A percentile compares a stretch with the other conserved stretches of the same genome.
phyloP scores from a whole-genome alignment of 2,329 filamentous ascomycete species.

The Pseudogymnoascus verrucosus region DNA sequence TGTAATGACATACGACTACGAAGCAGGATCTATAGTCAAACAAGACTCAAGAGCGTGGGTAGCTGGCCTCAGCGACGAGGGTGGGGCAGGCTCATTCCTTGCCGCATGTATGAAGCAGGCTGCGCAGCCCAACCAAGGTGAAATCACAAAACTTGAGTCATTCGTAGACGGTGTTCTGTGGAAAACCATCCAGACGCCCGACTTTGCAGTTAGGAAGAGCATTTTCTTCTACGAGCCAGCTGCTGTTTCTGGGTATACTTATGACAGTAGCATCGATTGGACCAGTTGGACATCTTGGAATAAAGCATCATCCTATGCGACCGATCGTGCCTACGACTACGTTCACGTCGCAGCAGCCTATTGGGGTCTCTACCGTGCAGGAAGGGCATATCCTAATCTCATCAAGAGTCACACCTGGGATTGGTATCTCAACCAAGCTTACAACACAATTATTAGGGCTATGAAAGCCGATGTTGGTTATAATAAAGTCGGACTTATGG shows the following conservation, averaged over 20 bases:
- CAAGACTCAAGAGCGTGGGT: slow-evolving; percentile 49
- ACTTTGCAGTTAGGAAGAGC: slow-evolving; percentile 45
- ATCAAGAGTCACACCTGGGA: slow-evolving; percentile 36
- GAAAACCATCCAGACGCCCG: slow-evolving; percentile 38
- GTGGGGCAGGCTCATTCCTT: slow-evolving; percentile 47
- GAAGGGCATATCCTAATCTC: slow-evolving; percentile 39
- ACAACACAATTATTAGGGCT: slow-evolving; percentile 38
- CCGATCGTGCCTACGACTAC: slow-evolving; percentile 50
- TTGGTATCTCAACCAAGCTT: slow-evolving; percentile 50
- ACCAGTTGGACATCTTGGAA: slow-evolving; percentile 45
- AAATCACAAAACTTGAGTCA: slow-evolving; percentile 44
- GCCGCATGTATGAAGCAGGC: slow-evolving; percentile 48
- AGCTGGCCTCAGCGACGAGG: slow-evolving; percentile 52
- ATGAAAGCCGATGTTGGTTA: slow-evolving; percentile 36
- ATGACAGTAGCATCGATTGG: slow-evolving; percentile 40
- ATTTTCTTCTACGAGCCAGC: slow-evolving; percentile 48
- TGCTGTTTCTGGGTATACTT: slow-evolving; percentile 33
- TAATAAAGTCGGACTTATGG: slow-evolving; percentile 45
- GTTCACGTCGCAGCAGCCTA: slow-evolving; percentile 48
- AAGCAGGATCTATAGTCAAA: slow-evolving; percentile 33
- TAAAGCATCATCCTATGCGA: slow-evolving; percentile 35
- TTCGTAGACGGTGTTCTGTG: slow-evolving; percentile 46
- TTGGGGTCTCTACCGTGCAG: slow-evolving; percentile 50
- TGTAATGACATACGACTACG: slow-evolving; percentile 49
- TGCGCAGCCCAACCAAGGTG: slow-evolving; percentile 39